Evolutionary conservation across 495 filamentous ascomycete species (phyloP).

Genomic region (Neurospora sp.): DNA sequence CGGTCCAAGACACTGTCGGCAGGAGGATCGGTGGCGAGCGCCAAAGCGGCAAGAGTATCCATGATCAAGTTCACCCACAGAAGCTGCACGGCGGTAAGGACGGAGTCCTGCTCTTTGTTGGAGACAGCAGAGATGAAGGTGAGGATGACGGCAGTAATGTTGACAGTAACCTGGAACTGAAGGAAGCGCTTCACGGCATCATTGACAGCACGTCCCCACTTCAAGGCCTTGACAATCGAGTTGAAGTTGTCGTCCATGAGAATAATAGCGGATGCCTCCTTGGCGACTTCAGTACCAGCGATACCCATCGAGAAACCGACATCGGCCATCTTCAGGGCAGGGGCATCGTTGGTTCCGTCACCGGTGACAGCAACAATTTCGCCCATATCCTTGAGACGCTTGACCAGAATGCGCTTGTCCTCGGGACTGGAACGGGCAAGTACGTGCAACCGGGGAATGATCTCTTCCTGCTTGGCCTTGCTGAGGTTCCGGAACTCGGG

Average conservation of each 20-base stretch:
- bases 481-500: constrained; percentile 71
- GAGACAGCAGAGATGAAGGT: constrained; percentile 80
- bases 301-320: constrained; percentile 93
- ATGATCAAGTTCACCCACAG: constrained; percentile 93
- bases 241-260: constrained; percentile 85
- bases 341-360: constrained; percentile 85
- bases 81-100: constrained; percentile 77
- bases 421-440: constrained; percentile 81
- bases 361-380: constrained; percentile 84
- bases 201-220: constrained; percentile 86
- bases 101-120: constrained; percentile 52
- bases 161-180: constrained; percentile 88
- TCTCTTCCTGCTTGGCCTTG: constrained; percentile 56
- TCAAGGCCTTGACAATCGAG: constrained; percentile 80
- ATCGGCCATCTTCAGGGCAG: constrained; percentile 75
- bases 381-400: constrained; percentile 59
- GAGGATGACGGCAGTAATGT: constrained; percentile 74
- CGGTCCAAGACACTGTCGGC: constrained; percentile 69
- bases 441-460: constrained; percentile 69
- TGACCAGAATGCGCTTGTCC: constrained; percentile 75
- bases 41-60: constrained; percentile 84
- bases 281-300: constrained; percentile 84
- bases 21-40: constrained; percentile 77
- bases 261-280: constrained; percentile 87
- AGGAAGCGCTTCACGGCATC: constrained; percentile 86